Evolutionary conservation across 345 rosid species (phyloP).

Genomic region (Euphorbia lathyris): DNA sequence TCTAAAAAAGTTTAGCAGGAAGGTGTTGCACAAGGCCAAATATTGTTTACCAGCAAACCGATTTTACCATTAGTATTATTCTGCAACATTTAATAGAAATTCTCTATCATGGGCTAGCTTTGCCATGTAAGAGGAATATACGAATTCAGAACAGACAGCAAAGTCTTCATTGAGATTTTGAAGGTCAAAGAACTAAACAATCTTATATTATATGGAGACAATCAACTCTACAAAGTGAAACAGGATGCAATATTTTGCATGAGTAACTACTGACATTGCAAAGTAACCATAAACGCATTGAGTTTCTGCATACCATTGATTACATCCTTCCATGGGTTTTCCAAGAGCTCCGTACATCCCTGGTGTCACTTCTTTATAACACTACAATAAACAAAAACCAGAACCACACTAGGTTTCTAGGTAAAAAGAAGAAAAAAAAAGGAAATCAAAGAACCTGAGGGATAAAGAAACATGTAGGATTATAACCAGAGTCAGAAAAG

Average conservation of each 20-base stretch:
- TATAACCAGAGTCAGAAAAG: not conserved
- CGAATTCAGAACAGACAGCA: not conserved
- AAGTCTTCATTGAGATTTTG: not conserved
- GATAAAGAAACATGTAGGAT: not conserved
- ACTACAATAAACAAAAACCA: constrained; percentile 23
- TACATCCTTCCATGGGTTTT: constrained; percentile 69
- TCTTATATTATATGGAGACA: not conserved
- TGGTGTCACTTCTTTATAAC: constrained; percentile 59
- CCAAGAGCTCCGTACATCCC: constrained; percentile 77
- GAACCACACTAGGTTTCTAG: not conserved
- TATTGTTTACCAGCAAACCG: not conserved
- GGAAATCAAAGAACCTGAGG: not conserved
- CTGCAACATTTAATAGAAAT: not conserved
- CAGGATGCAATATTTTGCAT: not conserved
- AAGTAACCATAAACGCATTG: not conserved
- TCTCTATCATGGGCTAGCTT: not conserved
- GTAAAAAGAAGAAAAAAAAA: not conserved
- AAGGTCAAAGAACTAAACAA: not conserved
- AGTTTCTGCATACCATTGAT: constrained; percentile 58
- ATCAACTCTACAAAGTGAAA: not conserved
- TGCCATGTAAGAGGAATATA: not conserved
- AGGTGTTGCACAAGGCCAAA: not conserved
- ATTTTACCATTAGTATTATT: not conserved
- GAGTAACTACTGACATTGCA: not conserved
- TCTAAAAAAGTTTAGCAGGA: not conserved